phyloP scores from a whole-genome alignment of 805 yeast species.

The Monosporozyma yasuniensis region DNA sequence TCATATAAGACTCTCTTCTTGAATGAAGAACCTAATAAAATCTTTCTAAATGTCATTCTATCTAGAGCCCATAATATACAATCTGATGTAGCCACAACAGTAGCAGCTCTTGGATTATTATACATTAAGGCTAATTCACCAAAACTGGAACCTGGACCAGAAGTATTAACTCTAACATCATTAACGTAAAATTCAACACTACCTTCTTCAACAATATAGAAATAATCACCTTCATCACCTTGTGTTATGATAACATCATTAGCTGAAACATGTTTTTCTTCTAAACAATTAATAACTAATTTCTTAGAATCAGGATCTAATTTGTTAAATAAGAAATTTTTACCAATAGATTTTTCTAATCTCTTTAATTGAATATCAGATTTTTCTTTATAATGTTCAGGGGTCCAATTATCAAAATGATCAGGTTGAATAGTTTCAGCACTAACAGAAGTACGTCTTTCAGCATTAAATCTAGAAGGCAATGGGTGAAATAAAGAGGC shows the following conservation, averaged over 20 bases:
- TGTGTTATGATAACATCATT: constrained; percentile 40
- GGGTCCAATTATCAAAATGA: constrained; percentile 68
- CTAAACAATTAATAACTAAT: constrained; percentile 73
- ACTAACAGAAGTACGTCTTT: constrained; percentile 81
- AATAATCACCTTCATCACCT: constrained; percentile 22
- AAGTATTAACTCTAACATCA: constrained; percentile 52
- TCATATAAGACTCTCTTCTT: constrained; percentile 88
- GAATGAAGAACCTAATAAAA: constrained; percentile 81
- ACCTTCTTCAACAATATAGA: constrained; percentile 37
- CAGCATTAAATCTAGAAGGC: constrained; percentile 51
- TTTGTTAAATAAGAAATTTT: constrained; percentile 77
- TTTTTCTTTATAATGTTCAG: constrained; percentile 47
- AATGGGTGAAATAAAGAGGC: neutral
- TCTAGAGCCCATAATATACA: constrained; percentile 87
- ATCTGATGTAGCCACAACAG: constrained; percentile 66
- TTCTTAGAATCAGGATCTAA: constrained; percentile 69
- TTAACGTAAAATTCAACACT: constrained; percentile 72
- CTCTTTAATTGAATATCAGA: constrained; percentile 55
- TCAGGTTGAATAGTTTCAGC: constrained; percentile 83
- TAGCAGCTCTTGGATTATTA: constrained; percentile 95
- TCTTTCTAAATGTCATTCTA: constrained; percentile 75
- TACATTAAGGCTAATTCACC: constrained; percentile 98
- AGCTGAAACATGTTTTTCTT: constrained; percentile 53
- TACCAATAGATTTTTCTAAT: constrained; percentile 60
- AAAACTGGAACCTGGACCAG: constrained; percentile 84